Evolutionary conservation across 2,329 filamentous ascomycete genomes (phyloP), one percentile per base, ranked within the genome.

Genomic region (Xylariaceae sp.): DNA sequence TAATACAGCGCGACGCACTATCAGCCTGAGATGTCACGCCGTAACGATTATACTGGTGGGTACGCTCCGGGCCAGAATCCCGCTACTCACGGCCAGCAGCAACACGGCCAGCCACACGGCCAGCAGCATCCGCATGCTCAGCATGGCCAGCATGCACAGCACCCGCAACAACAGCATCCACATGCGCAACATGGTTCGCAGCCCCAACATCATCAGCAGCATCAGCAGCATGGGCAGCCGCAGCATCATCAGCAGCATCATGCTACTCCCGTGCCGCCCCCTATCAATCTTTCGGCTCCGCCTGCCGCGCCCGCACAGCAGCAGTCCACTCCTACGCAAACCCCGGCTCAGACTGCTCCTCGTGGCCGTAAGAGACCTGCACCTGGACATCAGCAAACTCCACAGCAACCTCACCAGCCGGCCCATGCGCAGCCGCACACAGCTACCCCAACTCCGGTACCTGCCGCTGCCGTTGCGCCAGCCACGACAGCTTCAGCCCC

Each of bases 11-110:
- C 74, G 33, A 67, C 72, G 60, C 79, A 84, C 67, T 83, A 83
- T 66, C 80, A 79, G 71, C 70, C 75, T 65, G 80, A 83, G 61
- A 79, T 84, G 79, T 75, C 65, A 69, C 76, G 65, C 76, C 79
- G 76, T 75, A 75, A 65, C 76, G 81, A 66, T 68, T 79, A 64
- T 62, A 69, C 61, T 58, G 68, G 63, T 51, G 72, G 70, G 62
- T 62, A 63, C 53, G 63, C 60, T 46, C 67, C 65, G 49, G 65
- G 62, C 41, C 65, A 64, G 37, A 71, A 66, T 44, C 63, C 72
- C 41, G 65, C 70, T 65, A 65, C 73, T 36, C 74, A 78, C 41
- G 70, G 72, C 41, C 73, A 71, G 26, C 69, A 72, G 24, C 75
- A 74, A 60, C 71, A 74, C 14, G 69, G 69, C 48, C 66, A 60